Conservation (phyloP, 2,329 filamentous ascomycete genomes). For the Claviceps pazoutovae region DNA sequence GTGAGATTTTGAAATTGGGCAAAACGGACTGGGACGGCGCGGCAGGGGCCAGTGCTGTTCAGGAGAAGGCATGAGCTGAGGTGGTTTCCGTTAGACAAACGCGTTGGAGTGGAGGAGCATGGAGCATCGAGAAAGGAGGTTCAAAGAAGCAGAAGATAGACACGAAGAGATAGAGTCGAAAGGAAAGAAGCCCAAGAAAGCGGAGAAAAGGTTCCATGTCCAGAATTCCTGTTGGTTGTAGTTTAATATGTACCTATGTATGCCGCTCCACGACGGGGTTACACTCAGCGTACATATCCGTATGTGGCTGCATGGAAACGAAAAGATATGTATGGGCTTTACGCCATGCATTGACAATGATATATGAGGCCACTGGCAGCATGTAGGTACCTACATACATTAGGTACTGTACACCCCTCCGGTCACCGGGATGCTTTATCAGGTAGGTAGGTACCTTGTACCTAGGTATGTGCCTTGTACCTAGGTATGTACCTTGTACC, state of each 20-base stretch:
- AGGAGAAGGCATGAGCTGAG: not conserved
- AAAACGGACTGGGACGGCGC: slow-evolving; percentile 36
- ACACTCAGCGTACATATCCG: not conserved
- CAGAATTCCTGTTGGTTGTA: not conserved
- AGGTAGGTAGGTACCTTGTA: too few relatives aligned
- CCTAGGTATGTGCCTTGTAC: too few relatives aligned
- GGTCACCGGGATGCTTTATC: too few relatives aligned
- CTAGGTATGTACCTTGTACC: too few relatives aligned
- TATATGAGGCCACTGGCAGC: too few relatives aligned
- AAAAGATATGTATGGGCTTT: too few relatives aligned
- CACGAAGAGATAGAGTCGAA: not conserved
- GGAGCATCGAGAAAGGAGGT: too few relatives aligned
- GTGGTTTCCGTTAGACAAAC: too few relatives aligned
- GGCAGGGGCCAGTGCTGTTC: not conserved
- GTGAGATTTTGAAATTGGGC: slow-evolving; percentile 55
- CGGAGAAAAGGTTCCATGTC: not conserved
- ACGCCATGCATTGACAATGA: too few relatives aligned
- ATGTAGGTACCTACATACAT: not conserved
- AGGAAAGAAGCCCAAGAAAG: not conserved
- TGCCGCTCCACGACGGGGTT: not conserved
- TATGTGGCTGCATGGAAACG: not conserved
- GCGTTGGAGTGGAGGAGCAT: too few relatives aligned
- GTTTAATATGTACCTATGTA: too few relatives aligned
- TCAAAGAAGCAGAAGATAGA: not conserved
- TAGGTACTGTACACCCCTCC: not conserved